Base-by-base conservation (phyloP, 2,329 filamentous ascomycete genomes). In the Alternaria gansuensis region DNA sequence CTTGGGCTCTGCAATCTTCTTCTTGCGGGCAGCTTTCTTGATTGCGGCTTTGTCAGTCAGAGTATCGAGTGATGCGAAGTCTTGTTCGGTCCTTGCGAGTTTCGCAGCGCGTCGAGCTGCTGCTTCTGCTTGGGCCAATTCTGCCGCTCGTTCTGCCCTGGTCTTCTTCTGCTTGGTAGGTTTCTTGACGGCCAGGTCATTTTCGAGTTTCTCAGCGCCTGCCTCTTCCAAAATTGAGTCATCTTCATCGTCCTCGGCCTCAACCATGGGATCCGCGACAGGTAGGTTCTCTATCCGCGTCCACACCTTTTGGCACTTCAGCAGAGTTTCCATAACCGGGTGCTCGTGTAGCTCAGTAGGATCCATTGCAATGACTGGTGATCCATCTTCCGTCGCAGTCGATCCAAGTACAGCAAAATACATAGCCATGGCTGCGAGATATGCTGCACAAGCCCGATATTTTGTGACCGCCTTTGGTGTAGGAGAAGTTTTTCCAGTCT, bases 401-500 rank as follows among this genome's bases (percentile, higher is more conserved):
- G 92, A 96, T 10, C 92, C 92, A n/a, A 99, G 81, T 34, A 98
- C 85, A 36, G 93, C 91, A 76, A 99, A 97, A 78, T 99, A 99
- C 87, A 97, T 93, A 48, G 91, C 89, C 66, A 99, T 83, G 1
- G 92, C 85, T 41, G 91, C 92, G 24, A 98, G 82, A 74, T 99
- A 98, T 59, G 93, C 91, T 5, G 91, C 89, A 37, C 96, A 82
- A 10, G 93, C 88, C 76, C 92, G 88, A 74, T 90, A 89, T 75
- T 94, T 95, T 58, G 92, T 83, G 9, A 79, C 64, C 8, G 74
- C 76, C 53, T 75, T 73, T 1, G 76, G 75, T 4, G 69, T 74
- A 0, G 64, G 59, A 17, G 29, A 8, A 26, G 14, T 24, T 48
- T 24, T 36, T 13, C 54, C 45, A 2, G 43, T 10, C 29, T 67